These are phyloP conservation scores for Jaltomata sinuosa DNA, from an alignment of 257 asterid species.

Conservation along the genomic window DNA sequence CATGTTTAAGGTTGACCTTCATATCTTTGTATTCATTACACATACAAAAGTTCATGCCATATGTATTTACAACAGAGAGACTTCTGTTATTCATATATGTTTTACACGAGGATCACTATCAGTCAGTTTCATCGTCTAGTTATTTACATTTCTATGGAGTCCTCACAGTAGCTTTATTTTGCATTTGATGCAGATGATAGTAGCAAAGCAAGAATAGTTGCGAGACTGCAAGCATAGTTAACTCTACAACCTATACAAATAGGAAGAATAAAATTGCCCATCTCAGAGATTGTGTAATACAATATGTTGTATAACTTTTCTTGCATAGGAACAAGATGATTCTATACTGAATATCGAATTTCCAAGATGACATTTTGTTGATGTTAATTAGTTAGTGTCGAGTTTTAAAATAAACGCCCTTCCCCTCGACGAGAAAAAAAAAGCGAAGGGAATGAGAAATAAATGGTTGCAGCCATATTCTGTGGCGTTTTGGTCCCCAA, in stretches of 20 bases:
- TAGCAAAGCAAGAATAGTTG: neutral
- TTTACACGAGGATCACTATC: neutral
- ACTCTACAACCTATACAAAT: neutral
- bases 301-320: neutral
- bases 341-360: neutral
- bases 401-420: neutral
- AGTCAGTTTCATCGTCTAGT: neutral
- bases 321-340: neutral
- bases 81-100: neutral
- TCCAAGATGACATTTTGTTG: neutral
- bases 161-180: neutral
- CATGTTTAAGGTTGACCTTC: neutral
- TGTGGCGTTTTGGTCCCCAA: neutral
- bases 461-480: neutral
- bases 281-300: neutral
- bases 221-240: neutral
- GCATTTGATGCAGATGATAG: neutral
- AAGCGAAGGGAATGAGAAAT: neutral
- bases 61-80: neutral
- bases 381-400: neutral
- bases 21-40: neutral
- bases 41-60: neutral
- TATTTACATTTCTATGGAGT: neutral
- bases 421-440: neutral
- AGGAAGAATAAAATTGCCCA: neutral